Evolutionary conservation across 768 basidiomycete genomes (phyloP).

Genomic region (Serpula lacrymans): DNA sequence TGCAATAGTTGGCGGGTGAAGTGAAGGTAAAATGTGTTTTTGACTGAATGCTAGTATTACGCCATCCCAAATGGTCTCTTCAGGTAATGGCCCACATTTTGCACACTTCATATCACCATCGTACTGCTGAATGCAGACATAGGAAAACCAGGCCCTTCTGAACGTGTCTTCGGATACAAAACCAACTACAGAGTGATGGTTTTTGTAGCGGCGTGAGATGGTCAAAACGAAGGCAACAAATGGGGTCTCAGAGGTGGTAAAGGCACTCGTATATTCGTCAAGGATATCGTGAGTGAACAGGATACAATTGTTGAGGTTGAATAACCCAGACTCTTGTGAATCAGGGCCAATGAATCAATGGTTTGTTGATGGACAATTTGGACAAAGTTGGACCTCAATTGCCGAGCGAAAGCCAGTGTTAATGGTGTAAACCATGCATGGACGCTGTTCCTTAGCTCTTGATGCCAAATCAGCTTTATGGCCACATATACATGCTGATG

Average conservation of each 20-base stretch:
- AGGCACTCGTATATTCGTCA: constrained; percentile 31
- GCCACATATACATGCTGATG: too few species aligned
- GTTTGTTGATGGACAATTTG: too few species aligned
- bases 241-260: constrained; percentile 32
- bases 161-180: constrained; percentile 30
- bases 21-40: constrained; percentile 20
- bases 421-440: too few species aligned
- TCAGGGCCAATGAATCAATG: constrained; percentile 35
- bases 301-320: constrained; percentile 32
- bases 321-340: constrained; percentile 20
- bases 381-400: too few species aligned
- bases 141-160: constrained; percentile 37
- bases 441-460: too few species aligned
- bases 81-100: constrained; percentile 23
- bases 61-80: too few species aligned
- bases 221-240: constrained; percentile 26
- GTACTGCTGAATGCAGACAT: constrained; percentile 17
- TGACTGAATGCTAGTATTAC: constrained; percentile 27
- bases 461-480: too few species aligned
- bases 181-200: not conserved
- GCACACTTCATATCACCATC: constrained; percentile 23
- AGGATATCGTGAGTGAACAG: constrained; percentile 31
- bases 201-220: constrained; percentile 18
- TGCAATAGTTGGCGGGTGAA: constrained; percentile 20
- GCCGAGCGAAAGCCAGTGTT: too few species aligned